Evolutionary conservation across 2,329 filamentous ascomycete species (phyloP).

Genomic region (Aquanectria penicillioides): DNA sequence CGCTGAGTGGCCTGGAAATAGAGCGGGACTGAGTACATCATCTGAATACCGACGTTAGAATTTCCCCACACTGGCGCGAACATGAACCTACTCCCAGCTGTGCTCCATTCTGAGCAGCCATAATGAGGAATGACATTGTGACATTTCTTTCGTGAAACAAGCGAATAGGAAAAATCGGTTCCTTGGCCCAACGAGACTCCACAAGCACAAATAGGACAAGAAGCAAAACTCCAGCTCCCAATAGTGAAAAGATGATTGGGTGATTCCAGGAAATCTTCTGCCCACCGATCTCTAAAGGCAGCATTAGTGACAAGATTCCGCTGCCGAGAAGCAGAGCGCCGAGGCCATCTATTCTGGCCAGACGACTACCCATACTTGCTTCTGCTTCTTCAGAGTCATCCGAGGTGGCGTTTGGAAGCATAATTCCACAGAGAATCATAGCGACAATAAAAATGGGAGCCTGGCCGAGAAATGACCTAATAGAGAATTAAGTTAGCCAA

Average conservation of each 20-base stretch:
- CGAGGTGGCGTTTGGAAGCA: slow-evolving; percentile 51
- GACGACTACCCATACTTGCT: background rate
- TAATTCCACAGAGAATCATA: slow-evolving; percentile 60
- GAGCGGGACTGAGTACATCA: slow-evolving; percentile 72
- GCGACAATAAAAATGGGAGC: slow-evolving; percentile 65
- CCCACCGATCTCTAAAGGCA: slow-evolving; percentile 62
- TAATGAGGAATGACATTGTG: slow-evolving; percentile 62
- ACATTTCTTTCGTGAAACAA: slow-evolving; percentile 63
- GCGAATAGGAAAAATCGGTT: slow-evolving; percentile 68
- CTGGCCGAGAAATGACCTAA: slow-evolving; percentile 66
- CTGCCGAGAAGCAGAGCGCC: slow-evolving; percentile 64
- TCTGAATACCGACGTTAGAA: slow-evolving; percentile 7
- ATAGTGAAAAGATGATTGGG: slow-evolving; percentile 54
- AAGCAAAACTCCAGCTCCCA: slow-evolving; percentile 50
- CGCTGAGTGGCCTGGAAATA: slow-evolving; percentile 74
- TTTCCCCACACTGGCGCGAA: rapidly evolving
- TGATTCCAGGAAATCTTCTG: slow-evolving; percentile 61
- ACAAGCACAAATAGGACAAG: slow-evolving; percentile 54
- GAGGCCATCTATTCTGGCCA: slow-evolving; percentile 59
- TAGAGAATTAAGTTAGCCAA: background rate
- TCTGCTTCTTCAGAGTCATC: slow-evolving; percentile 19
- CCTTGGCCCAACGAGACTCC: slow-evolving; percentile 56
- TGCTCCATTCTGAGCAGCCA: slow-evolving; percentile 67
- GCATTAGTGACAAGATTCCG: slow-evolving; percentile 63
- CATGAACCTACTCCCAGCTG: slow-evolving; percentile 34